Evolutionary conservation across 805 yeast species (phyloP), one percentile per base, ranked within the genome.

Genomic region (Suhomyces xylopsoci): DNA sequence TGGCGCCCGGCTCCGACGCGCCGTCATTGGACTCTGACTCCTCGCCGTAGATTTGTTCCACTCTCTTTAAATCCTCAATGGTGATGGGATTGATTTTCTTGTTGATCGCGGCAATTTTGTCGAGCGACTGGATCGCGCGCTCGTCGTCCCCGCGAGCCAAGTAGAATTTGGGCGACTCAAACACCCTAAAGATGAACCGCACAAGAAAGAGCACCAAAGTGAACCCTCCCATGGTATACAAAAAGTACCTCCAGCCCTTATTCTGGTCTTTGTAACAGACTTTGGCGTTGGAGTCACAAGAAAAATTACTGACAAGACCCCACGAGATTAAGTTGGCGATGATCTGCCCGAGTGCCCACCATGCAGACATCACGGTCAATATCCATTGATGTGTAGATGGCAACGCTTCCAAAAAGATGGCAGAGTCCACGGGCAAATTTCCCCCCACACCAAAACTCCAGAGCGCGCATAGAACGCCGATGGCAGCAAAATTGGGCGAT

Each of bases 291-390:
- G 47, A 47, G 34, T 51, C 57, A 55, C 87, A 82, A 2, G 82
- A 76, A 53, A 68, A 73, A 56, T 78, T 74, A 14, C 82, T 74
- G 45, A 83, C 66, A 49, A 80, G 76, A 0, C 81, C 85, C 86
- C 86, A 83, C 7, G 84, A 77, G 28, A 81, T 59, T 26, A 81
- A 66, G 34, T 72, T 71, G 15, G 84, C 78, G 44, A 82, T 66
- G 1, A 83, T 74, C 62, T 83, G 87, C 17, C 87, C 87, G 40
- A 83, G 69, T 45, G 85, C 84, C 88, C 87, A 83, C 81, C 61
- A 62, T 7, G 53, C 45, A 22, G 62, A 58, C 61, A 62, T 58
- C 28, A 60, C 57, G 4, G 64, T 62, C 53, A 63, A 60, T 22
- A 63, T 57, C 68, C 68, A 63, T 36, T 62, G 62, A 45, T 63